Evolutionary conservation across 2,329 filamentous ascomycete species (phyloP).

Genomic region (Trichoderma sp.): DNA sequence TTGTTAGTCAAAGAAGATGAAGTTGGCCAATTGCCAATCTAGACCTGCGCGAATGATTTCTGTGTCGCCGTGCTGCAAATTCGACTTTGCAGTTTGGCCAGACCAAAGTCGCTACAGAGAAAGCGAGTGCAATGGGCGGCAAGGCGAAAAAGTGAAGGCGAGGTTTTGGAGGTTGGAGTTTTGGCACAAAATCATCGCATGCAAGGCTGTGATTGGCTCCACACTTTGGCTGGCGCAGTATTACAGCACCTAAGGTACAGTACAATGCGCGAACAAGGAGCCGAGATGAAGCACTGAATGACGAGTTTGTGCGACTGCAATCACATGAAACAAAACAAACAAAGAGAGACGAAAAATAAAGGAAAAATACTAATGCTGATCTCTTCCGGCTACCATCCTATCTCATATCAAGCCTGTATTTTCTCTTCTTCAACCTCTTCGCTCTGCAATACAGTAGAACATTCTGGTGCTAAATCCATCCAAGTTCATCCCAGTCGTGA

Average conservation of each 20-base stretch:
- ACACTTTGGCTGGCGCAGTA: background rate
- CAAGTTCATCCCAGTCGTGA: background rate
- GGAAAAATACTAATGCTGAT: background rate
- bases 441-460: background rate
- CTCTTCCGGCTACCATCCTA: rapidly evolving
- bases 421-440: background rate
- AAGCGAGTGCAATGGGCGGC: background rate
- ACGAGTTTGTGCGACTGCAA: background rate
- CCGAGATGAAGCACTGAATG: background rate
- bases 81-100: background rate
- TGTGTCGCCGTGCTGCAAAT: background rate
- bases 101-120: background rate
- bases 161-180: background rate
- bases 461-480: background rate
- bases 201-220: constrained; percentile 23
- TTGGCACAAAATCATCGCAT: constrained; percentile 24
- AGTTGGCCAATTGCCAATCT: background rate
- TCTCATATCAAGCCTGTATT: background rate
- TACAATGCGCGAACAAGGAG: background rate
- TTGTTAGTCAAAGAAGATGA: background rate
- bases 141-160: background rate
- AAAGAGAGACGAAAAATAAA: background rate
- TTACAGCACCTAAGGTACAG: background rate
- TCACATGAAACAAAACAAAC: background rate
- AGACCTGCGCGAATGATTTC: background rate